phyloP scores from a whole-genome alignment of 148 eudicot genomes.

The Salicornia ramosissima region DNA sequence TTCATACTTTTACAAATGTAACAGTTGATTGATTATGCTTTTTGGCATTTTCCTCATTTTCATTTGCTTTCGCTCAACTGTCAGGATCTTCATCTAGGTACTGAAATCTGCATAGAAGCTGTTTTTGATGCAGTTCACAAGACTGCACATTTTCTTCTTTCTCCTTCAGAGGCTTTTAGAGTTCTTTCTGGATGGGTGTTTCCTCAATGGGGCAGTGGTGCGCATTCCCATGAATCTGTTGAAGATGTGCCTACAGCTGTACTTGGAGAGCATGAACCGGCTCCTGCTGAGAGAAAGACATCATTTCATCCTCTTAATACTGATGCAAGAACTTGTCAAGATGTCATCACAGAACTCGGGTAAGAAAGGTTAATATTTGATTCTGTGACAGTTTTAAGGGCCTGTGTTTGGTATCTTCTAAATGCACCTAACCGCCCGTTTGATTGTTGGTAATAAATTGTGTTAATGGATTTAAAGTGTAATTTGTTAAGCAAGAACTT shows the following conservation, averaged over 20 bases:
- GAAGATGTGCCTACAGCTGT: slow-evolving; percentile 48
- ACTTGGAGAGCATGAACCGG: slow-evolving; percentile 60
- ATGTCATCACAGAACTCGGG: slow-evolving; percentile 98
- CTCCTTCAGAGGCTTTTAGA: slow-evolving; percentile 58
- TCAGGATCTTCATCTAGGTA: slow-evolving; percentile 88
- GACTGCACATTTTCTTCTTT: slow-evolving; percentile 67
- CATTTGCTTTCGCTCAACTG: not conserved
- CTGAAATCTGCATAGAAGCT: slow-evolving; percentile 77
- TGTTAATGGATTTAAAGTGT: too few species aligned
- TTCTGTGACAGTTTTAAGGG: not conserved
- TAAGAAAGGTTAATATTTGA: slow-evolving; percentile 28
- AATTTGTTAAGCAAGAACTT: too few species aligned
- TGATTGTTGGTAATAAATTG: too few species aligned
- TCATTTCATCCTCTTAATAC: slow-evolving; percentile 62
- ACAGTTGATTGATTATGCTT: not conserved
- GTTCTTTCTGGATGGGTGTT: slow-evolving; percentile 47
- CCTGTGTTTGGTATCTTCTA: not conserved
- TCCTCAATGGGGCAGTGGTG: slow-evolving; percentile 23
- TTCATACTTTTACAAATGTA: slow-evolving; percentile 1
- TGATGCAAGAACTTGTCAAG: slow-evolving; percentile 95
- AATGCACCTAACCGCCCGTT: too few species aligned
- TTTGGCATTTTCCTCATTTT: slow-evolving; percentile 8
- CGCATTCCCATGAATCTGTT: slow-evolving; percentile 28
- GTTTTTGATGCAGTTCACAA: slow-evolving; percentile 73
- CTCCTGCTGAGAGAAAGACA: slow-evolving; percentile 57